Evolutionary conservation across 768 basidiomycete species (phyloP).

Genomic region (Sporobolomyces roseus): DNA sequence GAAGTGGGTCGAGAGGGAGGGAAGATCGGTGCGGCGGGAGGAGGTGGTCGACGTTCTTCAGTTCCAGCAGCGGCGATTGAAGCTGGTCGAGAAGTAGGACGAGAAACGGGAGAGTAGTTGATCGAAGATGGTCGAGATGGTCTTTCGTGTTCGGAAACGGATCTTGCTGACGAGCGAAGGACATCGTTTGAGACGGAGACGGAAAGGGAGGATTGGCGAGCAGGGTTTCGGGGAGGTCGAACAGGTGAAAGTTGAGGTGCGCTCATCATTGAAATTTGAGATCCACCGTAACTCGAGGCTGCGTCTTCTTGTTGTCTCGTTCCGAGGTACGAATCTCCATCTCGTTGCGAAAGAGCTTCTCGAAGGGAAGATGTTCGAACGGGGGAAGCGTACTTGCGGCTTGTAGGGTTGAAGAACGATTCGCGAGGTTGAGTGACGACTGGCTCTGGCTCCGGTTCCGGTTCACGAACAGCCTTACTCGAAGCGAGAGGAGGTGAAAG

Average conservation of each 20-base stretch:
- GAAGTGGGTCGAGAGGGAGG: not conserved
- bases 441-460: conserved; percentile 1
- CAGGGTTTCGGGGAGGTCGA: conserved; percentile 23
- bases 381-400: not conserved
- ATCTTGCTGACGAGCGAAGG: not conserved
- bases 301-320: conserved; percentile 3
- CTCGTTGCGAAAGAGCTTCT: conserved; percentile 10
- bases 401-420: not conserved
- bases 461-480: conserved; percentile 5
- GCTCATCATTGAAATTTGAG: conserved; percentile 24
- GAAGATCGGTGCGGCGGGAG: not conserved
- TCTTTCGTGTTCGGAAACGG: not conserved
- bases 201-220: conserved; percentile 4
- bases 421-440: not conserved
- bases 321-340: not conserved
- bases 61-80: not conserved
- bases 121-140: not conserved
- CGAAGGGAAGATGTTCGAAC: conserved; percentile 6
- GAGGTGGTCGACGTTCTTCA: not conserved
- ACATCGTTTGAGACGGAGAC: not conserved
- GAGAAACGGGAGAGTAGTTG: not conserved
- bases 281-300: conserved; percentile 7
- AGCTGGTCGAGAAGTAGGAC: not conserved
- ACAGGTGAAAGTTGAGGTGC: conserved; percentile 34
- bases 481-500: conserved; percentile 29